A percentile compares a stretch with the other conserved stretches of the same genome.
Conservation (phyloP, 2,329 filamentous ascomycete genomes). For the Niveomyces coronatus region DNA sequence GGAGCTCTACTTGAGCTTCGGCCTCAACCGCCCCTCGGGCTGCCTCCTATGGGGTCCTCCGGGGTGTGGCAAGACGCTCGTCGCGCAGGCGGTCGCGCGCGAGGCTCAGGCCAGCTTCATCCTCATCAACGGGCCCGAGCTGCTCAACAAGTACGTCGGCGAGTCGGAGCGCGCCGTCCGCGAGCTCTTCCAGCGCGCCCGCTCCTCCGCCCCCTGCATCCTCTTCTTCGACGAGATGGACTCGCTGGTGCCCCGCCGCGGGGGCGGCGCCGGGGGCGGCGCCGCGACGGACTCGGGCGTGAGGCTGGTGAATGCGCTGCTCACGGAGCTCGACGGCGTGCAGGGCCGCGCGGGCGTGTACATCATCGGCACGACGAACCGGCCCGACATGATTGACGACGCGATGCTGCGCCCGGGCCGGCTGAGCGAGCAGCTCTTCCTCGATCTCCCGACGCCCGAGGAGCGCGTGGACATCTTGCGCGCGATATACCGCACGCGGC, state of each 20-base stretch:
- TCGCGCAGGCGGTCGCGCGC: constrained; percentile 93
- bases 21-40: constrained; percentile 72
- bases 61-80: constrained; percentile 90
- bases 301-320: constrained; percentile 86
- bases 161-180: constrained; percentile 90
- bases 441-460: constrained; percentile 69
- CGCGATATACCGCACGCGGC: constrained; percentile 47
- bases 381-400: constrained; percentile 91
- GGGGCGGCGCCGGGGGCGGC: too few species aligned
- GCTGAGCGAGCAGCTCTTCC: constrained; percentile 77
- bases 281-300: constrained; percentile 76
- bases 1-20: constrained; percentile 63
- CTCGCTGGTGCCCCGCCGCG: constrained; percentile 76
- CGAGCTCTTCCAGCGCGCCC: constrained; percentile 81
- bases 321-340: constrained; percentile 88
- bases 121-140: constrained; percentile 89
- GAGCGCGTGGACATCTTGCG: constrained; percentile 80
- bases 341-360: constrained; percentile 75
- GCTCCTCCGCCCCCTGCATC: constrained; percentile 80
- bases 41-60: constrained; percentile 95
- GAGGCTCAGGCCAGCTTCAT: constrained; percentile 97
- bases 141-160: constrained; percentile 96
- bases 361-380: constrained; percentile 88
- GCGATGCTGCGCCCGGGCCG: constrained; percentile 90
- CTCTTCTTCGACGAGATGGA: constrained; percentile 98